Evolutionary conservation across 2,329 filamentous ascomycete species (phyloP), one percentile per base, ranked within the genome.

Genomic region (Calonectria leucothoes): DNA sequence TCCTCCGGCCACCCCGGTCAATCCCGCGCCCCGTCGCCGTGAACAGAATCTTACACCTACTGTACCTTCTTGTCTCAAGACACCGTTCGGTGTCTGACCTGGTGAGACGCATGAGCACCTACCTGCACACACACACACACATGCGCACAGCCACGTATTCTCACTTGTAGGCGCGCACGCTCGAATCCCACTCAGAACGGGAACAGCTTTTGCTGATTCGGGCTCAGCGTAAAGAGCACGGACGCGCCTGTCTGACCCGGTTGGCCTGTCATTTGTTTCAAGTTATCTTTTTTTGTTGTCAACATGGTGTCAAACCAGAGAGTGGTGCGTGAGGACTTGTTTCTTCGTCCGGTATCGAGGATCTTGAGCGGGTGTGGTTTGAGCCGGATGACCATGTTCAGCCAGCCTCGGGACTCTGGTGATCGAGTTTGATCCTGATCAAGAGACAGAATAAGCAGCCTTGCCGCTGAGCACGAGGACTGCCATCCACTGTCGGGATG

Each of bases 191-290:
- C 76, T 68, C 61, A 66, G 72, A 66, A 70, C 63, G 66, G 66
- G 75, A 70, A 70, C 73, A 73, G 72, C 76, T 70, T 69, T 65
- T 72, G 66, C 72, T 68, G 66, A 67, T 74, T 75, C 72, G 61
- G 74, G 74, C 45, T 70, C 70, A 65, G 63, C 68, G 61, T 68
- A 45, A n/a, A 51, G 55, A 52, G 66, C 70, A 72, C 69, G 67
- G 74, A 72, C 64, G 70, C 73, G 75, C 70, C 73, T 79, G 78
- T 77, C 73, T 77, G 71, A 72, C 71, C 66, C 74, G 76, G 73
- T 75, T 73, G 70, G 72, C 74, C 70, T 78, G 75, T 76, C 75
- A 75, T 76, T 55, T 59, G 79, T 80, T 80, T 80, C 78, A 78
- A 59, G 45, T 76, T 75, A 23, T 45, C 42, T 72, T 73, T 57